These are phyloP conservation scores for Mycotypha africana DNA, from an alignment of 371 early-diverging fungal genomes.

Conservation along the genomic window DNA sequence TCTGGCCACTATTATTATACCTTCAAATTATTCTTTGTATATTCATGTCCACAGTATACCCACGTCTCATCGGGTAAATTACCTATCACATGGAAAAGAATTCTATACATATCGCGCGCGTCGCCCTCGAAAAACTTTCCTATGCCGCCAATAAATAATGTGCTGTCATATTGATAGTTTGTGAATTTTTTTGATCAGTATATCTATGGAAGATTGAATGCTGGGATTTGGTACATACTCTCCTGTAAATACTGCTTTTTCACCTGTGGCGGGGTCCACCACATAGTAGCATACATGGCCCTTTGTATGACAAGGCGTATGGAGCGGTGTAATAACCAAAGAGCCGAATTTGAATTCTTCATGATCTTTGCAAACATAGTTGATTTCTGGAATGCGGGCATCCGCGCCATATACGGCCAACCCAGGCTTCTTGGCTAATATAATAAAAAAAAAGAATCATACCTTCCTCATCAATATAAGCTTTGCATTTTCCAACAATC, in stretches of 20 bases:
- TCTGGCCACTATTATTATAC: too few species aligned
- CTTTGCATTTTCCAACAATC: too few species aligned
- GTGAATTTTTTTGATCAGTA: background rate
- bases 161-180: constrained; percentile 7
- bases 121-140: constrained; percentile 95
- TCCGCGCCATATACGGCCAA: constrained; percentile 84
- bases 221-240: constrained; percentile 19
- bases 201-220: background rate
- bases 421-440: constrained; percentile 53
- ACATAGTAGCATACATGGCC: constrained; percentile 87
- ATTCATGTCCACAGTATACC: constrained; percentile 77
- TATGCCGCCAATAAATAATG: constrained; percentile 61
- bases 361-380: constrained; percentile 67
- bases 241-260: constrained; percentile 43
- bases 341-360: constrained; percentile 74
- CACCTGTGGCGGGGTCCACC: constrained; percentile 43
- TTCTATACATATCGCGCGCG: constrained; percentile 78
- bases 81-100: constrained; percentile 66
- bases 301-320: constrained; percentile 87
- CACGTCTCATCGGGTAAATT: constrained; percentile 79
- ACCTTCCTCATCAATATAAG: too few species aligned
- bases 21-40: constrained; percentile 34
- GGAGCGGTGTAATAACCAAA: constrained; percentile 57
- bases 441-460: background rate
- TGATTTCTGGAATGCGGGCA: constrained; percentile 81